These are phyloP conservation scores for Pezicula rhizophila DNA, from an alignment of 2,329 filamentous ascomycete species.

Conservation along the genomic window DNA sequence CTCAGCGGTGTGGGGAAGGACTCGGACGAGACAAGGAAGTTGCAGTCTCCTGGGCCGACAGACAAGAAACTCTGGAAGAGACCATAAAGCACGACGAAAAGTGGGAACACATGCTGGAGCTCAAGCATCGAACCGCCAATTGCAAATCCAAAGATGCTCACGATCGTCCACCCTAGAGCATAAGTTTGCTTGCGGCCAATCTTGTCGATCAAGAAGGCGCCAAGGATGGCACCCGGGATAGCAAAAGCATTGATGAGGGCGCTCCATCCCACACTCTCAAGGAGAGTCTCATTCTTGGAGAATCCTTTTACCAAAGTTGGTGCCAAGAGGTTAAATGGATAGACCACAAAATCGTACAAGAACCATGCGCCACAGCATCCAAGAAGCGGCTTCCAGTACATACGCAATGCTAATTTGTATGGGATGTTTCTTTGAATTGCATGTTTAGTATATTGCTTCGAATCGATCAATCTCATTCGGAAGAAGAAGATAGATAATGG, in stretches of 20 bases:
- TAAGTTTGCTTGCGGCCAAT: no score
- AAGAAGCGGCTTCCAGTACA: conserved; percentile 52
- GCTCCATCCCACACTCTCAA: conserved; percentile 22
- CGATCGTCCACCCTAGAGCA: no score
- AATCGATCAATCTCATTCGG: conserved; percentile 43
- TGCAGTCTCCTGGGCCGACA: not conserved
- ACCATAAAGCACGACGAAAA: conserved; percentile 1
- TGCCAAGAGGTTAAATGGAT: conserved; percentile 17
- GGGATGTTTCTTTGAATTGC: conserved; percentile 37
- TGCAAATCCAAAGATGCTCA: no score
- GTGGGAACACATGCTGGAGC: no score
- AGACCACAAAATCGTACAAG: conserved; percentile 23
- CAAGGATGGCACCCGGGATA: conserved; percentile 4
- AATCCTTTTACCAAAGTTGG: conserved; percentile 18
- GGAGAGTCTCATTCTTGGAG: conserved; percentile 11
- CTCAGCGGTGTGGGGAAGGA: no score
- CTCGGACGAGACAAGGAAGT: not conserved
- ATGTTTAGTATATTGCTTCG: conserved; percentile 33
- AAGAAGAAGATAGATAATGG: conserved; percentile 47
- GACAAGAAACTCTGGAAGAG: conserved; percentile 2
- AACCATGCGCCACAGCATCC: conserved; percentile 3
- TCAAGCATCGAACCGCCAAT: no score
- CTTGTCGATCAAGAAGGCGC: no score
- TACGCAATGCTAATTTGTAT: conserved; percentile 47
- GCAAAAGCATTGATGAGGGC: conserved; percentile 23